Evolutionary conservation across 306 rosid genomes (phyloP), one percentile per base, ranked within the genome.

Genomic region (Lupinus albus): DNA sequence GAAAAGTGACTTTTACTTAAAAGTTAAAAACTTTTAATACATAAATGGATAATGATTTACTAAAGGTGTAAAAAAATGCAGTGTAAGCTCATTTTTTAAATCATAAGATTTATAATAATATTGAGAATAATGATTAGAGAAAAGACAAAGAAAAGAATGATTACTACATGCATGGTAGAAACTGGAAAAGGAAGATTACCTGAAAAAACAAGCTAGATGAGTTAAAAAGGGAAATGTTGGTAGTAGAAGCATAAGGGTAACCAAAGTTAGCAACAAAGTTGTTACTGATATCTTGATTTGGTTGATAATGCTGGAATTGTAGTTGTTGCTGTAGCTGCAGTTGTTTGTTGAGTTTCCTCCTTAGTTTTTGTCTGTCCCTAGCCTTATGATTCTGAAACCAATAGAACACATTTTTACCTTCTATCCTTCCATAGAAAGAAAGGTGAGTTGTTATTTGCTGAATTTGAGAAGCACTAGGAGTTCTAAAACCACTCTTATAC

Each of bases 301-400:
- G 67, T 17, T 82, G 83, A 32, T 18, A 48, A 30, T 70, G 65
- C 6, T 61, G 58, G 12, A 61, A 45, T 4, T 78, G 84, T 28
- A 73, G 76, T 25, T 73, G 79, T 30, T 80, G 84, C 80, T 81
- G 87, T 48, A 83, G 85, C 41, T 92, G 98, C 61, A 87, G 83
- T 63, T 92, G 95, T 75, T 83, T 87, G 50, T 33, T 87, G 33
- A 89, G 85, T 79, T 92, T 89, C 84, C 92, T 84, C 66, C 96
- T 73, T 0, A 89, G 84, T 66, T 89, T 92, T 68, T 87, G 96
- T 28, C 98, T 83, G 61, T 92, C 98, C 73, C 98, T 87, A 25
- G 96, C 98, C 81, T 92, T 92, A 70, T 92, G 98, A 66, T 92
- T 92, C 70, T 92, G 98, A 78, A 92, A 92, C 98, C 98, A 92